Evolutionary conservation across 768 basidiomycete genomes (phyloP), one percentile per base, ranked within the genome.

Genomic region (Hypsizygus marmoreus): DNA sequence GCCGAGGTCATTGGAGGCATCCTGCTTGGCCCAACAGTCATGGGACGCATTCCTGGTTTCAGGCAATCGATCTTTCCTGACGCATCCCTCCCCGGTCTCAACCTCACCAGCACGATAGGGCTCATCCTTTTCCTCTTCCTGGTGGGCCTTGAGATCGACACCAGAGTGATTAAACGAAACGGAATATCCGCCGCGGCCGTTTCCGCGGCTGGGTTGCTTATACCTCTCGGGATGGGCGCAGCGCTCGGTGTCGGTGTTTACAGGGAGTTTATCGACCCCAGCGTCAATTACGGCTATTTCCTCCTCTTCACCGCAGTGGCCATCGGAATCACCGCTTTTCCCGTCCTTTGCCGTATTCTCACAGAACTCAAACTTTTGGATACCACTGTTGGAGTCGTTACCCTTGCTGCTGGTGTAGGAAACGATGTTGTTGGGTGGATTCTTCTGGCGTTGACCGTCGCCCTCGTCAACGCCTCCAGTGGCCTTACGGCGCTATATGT

Each of bases 1-100:
- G 84, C 93, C 30, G 95, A 97, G 63, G 87, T 97, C 48, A 80
- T 97, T 44, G 91, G 86, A 0, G 95, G 95, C 16, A 83, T 98
- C 53, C 58, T 97, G 16, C 76, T 97, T 10, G 94, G 93, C 30
- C 82, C 82, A 1, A 74, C 80, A 0, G 79, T 88, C 8, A 81
- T 91, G 77, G 91, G 91, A 2, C 81, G 80, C 20, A 91, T 93
- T 48, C 91, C 88, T 0, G 61, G 72, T 29, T 95, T 93, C 69
- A 72, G 66, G n/a, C 38, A 65, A 6, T 58, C 64, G 30, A 84
- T 89, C 51, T 88, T 87, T 64, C 84, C 85, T 0, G 35, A 57
- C 0, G 57, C 43, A 4, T 77, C 76, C 9, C 69, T 82, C 55
- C 67, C 81, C 4, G 61, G 83, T 53, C 79, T 94, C 45, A 81